Evolutionary conservation across 345 rosid genomes (phyloP), one percentile per base, ranked within the genome.

Genomic region (Eucalyptus albens): DNA sequence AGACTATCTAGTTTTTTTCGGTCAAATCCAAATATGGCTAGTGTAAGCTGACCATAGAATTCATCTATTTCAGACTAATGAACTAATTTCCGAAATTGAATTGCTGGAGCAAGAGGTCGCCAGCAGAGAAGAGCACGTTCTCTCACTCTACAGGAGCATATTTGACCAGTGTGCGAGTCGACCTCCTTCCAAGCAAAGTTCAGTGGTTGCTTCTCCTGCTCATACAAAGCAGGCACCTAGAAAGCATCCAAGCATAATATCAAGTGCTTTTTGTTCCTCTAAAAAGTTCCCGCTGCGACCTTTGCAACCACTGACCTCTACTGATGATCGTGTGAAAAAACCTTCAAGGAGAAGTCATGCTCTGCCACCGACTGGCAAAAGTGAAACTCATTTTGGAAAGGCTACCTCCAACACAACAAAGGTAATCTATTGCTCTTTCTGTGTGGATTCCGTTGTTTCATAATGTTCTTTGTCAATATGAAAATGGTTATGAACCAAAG

Each of bases 191-290:
- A 92, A 91, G 90, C 95, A 96, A 85, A 95, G 82, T 92, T 96
- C 99, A 83, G 86, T 88, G 40, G 89, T 92, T 86, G 93, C 96
- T 90, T 96, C 99, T 91, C 99, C 98, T 85, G 96, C 96, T 60
- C 97, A 94, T 89, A 50, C 90, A 88, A 96, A 96, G 93, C 94
- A 93, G 27, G 90, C 89, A 86, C 91, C 95, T 51, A 94, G 94
- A 91, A 96, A 94, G 82, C 99, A 96, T 62, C 98, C 99, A 26
- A 95, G 95, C 91, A 94, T 96, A 69, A 96, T 96, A 87, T 95
- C 99, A 88, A 95, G 94, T 87, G 91, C 98, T 72, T 96, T 97
- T 92, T 96, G 99, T 90, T 97, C 98, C n/a, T 96, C 98, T 11
- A 95, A 94, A 81, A 94, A 88, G 69, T 93, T 96, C 91, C 94